Conservation (phyloP, 2,329 filamentous ascomycete species). For the Plenodomus lindquistii region DNA sequence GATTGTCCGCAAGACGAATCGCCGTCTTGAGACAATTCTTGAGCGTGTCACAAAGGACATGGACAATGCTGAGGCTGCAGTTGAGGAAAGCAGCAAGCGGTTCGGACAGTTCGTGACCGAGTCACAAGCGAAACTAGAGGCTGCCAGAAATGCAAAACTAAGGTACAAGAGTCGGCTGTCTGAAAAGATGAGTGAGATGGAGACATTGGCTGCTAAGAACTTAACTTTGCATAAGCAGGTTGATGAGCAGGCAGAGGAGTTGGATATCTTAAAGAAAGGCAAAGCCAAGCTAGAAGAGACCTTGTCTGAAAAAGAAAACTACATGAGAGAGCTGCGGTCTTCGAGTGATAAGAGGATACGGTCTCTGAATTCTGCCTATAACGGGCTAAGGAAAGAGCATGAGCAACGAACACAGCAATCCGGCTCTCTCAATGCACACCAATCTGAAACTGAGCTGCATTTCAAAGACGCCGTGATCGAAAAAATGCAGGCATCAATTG, state of each 20-base stretch:
- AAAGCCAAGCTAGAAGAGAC: conserved; percentile 28
- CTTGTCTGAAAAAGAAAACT: conserved; percentile 31
- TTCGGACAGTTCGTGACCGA: conserved; percentile 32
- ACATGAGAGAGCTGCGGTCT: conserved; percentile 28
- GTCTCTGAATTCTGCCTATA: conserved; percentile 26
- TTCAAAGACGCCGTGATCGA: conserved; percentile 33
- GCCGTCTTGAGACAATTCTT: conserved; percentile 37
- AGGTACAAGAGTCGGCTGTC: conserved; percentile 38
- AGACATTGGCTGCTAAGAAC: conserved; percentile 33
- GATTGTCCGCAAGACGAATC: conserved; percentile 33
- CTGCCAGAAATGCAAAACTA: conserved; percentile 27
- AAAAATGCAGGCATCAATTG: conserved; percentile 30
- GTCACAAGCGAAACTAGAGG: conserved; percentile 35
- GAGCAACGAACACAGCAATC: conserved; percentile 19
- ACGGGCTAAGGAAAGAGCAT: conserved; percentile 21
- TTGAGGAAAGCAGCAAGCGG: conserved; percentile 35
- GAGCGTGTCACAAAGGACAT: conserved; percentile 37
- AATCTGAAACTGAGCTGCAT: conserved; percentile 20
- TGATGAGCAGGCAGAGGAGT: conserved; percentile 27
- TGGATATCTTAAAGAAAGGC: conserved; percentile 24
- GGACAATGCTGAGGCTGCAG: conserved; percentile 31
- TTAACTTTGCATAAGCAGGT: conserved; percentile 31
- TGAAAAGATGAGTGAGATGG: conserved; percentile 34
- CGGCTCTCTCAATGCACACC: conserved; percentile 13
- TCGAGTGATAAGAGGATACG: conserved; percentile 25